Percentiles rank a stretch among this genome's conserved stretches.
phyloP scores from a whole-genome alignment of 352 stramenopile species.

The Pythium dissimile region DNA sequence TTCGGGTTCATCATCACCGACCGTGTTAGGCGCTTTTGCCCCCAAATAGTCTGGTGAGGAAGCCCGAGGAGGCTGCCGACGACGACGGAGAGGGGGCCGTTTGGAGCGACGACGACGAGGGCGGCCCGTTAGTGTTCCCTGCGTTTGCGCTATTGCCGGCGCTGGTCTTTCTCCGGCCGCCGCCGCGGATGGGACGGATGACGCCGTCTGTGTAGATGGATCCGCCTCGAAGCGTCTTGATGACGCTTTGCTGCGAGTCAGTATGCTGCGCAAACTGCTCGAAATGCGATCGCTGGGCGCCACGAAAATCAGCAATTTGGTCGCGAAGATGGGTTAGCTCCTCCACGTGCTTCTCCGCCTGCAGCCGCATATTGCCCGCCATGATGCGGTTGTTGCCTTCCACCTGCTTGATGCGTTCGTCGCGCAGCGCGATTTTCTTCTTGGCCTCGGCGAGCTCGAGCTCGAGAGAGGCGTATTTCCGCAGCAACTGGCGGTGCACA shows the following conservation, averaged over 20 bases:
- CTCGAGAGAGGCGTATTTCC: constrained; percentile 89
- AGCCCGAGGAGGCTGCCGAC: constrained; percentile 19
- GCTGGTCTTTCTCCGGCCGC: constrained; percentile 56
- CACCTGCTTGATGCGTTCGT: constrained; percentile 90
- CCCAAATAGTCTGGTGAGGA: constrained; percentile 28
- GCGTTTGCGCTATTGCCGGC: constrained; percentile 1
- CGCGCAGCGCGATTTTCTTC: constrained; percentile 86
- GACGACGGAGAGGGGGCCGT: constrained; percentile 22
- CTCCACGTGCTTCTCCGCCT: constrained; percentile 87
- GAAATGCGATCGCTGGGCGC: constrained; percentile 73
- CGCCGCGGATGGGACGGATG: constrained; percentile 72
- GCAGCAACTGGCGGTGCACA: constrained; percentile 86
- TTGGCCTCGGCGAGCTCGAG: constrained; percentile 84
- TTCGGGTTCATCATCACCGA: neutral
- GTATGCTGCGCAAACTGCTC: constrained; percentile 61
- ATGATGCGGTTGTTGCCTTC: constrained; percentile 86
- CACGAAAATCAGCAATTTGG: constrained; percentile 81
- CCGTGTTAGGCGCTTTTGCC: constrained; percentile 19
- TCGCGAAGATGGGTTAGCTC: constrained; percentile 84
- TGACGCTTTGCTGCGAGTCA: constrained; percentile 30
- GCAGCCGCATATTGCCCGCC: constrained; percentile 84
- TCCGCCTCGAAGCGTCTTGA: constrained; percentile 65
- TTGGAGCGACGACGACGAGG: constrained; percentile 14
- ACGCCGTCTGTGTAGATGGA: constrained; percentile 67
- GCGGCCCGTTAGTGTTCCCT: neutral